Base-by-base conservation (phyloP, 2,329 filamentous ascomycete species). In the Clonostachys byssicola region DNA sequence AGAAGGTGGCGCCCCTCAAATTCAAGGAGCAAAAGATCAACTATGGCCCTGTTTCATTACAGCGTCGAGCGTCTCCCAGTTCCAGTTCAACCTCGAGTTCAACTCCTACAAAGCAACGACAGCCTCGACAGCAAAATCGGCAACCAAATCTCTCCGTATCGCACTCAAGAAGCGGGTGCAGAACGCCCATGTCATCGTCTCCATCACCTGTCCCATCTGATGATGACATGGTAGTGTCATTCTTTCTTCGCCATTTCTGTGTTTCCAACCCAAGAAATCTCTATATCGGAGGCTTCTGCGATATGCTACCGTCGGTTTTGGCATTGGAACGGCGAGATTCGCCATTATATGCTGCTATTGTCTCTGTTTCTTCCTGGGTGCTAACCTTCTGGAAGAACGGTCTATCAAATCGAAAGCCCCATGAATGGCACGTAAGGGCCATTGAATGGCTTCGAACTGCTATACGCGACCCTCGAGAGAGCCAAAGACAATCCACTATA, bases 321-420 rank as follows among this genome's bases (percentile, higher is more conserved):
- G 47, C 47, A 42, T 47, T 40, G 35, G 49, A 51, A 46, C 44
- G 42, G 42, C 44, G 42, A 18, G 49, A 50, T 47, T 53, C 51
- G 13, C 45, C 49, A 18, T 46, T 53, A 20, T 48, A 45, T 14
- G 49, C 47, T 39, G 51, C 49, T 41, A 41, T 53, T 43, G 47
- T 45, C 43, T 47, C 51, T 34, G 49, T 53, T 41, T 47, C 51
- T 42, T 50, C 51, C 16, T 51, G 49, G 49, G 36, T 45, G 42
- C 42, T 44, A 44, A 47, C 51, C 49, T 30, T 30, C 9, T 30
- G 23, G 23, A 30, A 30, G 23, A 10, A 30, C 9, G 23, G 23
- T 30, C 23, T 30, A 1, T 30, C 23, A 30, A 30, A 30, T 30
- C 10, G 23, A 30, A 30, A 30, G 9, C 23, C 23, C 23, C 23